phyloP scores from a whole-genome alignment of 148 eudicot genomes.

The Chenopodium suecicum region DNA sequence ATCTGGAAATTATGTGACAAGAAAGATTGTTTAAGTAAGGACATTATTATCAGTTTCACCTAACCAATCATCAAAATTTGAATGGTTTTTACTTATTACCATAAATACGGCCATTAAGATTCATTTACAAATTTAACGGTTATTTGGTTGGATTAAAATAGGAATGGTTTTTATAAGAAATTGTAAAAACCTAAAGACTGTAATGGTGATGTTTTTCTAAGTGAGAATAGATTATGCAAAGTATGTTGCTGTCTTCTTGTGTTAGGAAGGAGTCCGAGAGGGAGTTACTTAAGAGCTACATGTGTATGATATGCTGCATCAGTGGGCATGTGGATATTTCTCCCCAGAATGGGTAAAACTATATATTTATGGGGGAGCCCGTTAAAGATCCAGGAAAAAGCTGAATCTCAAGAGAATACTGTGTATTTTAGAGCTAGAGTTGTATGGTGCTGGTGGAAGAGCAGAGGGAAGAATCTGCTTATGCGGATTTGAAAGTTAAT shows the following conservation, averaged over 20 bases:
- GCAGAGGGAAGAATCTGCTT: not conserved
- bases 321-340: not conserved
- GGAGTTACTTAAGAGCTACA: not conserved
- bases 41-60: not conserved
- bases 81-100: not conserved
- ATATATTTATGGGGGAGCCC: not conserved
- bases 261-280: not conserved
- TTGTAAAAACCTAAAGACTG: not conserved
- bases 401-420: not conserved
- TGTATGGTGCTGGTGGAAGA: not conserved
- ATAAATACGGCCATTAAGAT: not conserved
- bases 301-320: not conserved
- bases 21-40: not conserved
- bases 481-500: not conserved
- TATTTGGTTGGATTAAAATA: not conserved
- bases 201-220: not conserved
- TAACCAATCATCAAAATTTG: not conserved
- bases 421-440: not conserved
- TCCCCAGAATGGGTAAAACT: not conserved
- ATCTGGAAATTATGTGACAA: not conserved
- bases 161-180: not conserved
- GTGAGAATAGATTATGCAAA: not conserved
- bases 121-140: not conserved
- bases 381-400: not conserved
- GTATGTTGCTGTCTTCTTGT: not conserved